Evolutionary conservation across 1,139 yeast species (phyloP), one percentile per base, ranked within the genome.

Genomic region (Pichia norvegensis): DNA sequence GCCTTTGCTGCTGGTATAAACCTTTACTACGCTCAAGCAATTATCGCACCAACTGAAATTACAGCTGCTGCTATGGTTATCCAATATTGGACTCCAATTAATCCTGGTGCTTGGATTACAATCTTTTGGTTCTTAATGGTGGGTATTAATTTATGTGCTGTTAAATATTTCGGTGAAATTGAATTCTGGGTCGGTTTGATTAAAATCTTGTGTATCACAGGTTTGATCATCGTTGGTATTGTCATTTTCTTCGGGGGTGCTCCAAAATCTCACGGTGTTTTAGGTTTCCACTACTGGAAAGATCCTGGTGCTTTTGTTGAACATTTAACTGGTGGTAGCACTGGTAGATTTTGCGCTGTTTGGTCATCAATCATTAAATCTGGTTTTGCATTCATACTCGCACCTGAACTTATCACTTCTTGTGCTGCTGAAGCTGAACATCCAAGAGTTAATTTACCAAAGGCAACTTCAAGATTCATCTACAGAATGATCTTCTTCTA

Each of bases 331-430:
- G 62, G 67, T 21, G 76, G 85, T 13, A 62, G 73, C 29, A 79
- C 85, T n/a, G 95, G 94, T 29, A 66, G 79, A 55, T 81, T 81
- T 58, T 68, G 80, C 47, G 86, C 84, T 39, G 80, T 85, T 81
- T 76, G 82, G 55, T 70, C 80, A 16, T 77, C 86, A 8, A 68
- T 82, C 55, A 76, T 82, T 51, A 74, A 74, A 51, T 81, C 90
- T 36, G 86, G 86, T 52, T 87, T 87, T 68, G 82, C 95, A 40
- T 82, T 84, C 56, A 77, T 74, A 57, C 45, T 58, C n/a, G 79
- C 79, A 51, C 70, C 74, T 52, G 79, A 74, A 58, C 70, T 73
- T 57, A 69, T 73, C 36, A 78, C 78, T 49, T 67, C 74, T 48
- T 67, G 76, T 16, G 73, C 75, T n/a, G 79, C 78, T 55, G 79